Evolutionary conservation across 441 rosid genomes (phyloP).

Genomic region (Breynia disticha): DNA sequence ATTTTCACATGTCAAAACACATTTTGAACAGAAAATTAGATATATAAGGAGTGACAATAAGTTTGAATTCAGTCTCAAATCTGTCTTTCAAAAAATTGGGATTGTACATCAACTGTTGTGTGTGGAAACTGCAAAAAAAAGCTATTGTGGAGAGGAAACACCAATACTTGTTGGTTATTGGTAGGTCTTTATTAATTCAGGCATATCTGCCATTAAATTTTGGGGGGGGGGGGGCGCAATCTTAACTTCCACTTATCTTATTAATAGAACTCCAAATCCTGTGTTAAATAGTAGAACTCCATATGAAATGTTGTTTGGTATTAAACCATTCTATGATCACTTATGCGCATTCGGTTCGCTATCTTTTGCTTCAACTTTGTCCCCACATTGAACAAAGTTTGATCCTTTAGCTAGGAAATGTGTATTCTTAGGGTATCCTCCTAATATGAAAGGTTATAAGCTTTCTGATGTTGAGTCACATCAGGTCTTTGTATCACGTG

Average conservation of each 20-base stretch:
- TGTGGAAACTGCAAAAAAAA: neutral
- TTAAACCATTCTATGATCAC: neutral
- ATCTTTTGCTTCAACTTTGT: neutral
- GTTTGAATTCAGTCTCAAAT: too few relatives aligned
- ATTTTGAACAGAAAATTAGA: too few relatives aligned
- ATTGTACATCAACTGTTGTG: neutral
- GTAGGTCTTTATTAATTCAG: neutral
- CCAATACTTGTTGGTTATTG: neutral
- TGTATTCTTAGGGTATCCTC: neutral
- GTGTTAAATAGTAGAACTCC: neutral
- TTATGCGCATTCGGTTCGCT: neutral
- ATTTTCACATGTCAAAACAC: too few relatives aligned
- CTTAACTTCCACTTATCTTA: neutral
- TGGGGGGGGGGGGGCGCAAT: constrained; percentile 1
- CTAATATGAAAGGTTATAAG: neutral
- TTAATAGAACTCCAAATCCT: neutral
- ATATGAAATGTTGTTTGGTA: too few relatives aligned
- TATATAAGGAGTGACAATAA: too few relatives aligned
- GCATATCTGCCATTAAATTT: neutral
- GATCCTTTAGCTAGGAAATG: neutral
- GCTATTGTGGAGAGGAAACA: constrained; percentile 8
- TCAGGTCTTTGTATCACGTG: neutral
- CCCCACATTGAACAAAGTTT: neutral
- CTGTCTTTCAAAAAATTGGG: too few relatives aligned
- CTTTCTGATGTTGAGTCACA: neutral